These are phyloP conservation scores for Clohesyomyces aquaticus DNA, from an alignment of 495 filamentous ascomycete species.

Conservation along the genomic window DNA sequence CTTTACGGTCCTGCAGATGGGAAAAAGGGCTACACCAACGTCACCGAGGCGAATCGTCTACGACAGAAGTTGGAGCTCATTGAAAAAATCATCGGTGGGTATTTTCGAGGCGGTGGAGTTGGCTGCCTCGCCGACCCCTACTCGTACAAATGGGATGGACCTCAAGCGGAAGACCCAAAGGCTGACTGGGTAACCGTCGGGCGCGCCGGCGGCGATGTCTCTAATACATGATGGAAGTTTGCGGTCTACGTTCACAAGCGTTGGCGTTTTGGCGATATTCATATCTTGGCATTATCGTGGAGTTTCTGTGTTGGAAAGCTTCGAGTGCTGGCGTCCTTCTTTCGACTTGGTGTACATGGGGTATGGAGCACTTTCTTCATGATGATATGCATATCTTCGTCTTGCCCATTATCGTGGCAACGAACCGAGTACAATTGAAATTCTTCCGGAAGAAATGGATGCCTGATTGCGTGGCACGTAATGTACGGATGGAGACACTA, in stretches of 20 bases:
- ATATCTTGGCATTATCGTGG: constrained; percentile 33
- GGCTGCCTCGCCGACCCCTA: constrained; percentile 58
- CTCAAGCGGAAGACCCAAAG: constrained; percentile 68
- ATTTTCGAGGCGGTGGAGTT: constrained; percentile 71
- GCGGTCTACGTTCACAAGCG: constrained; percentile 1
- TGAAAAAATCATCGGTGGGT: constrained; percentile 67
- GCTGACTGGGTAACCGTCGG: constrained; percentile 86
- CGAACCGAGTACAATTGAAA: background rate
- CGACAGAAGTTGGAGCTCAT: constrained; percentile 79
- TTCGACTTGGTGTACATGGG: background rate
- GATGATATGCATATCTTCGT: background rate
- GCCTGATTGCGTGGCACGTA: no score
- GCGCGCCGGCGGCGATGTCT: constrained; percentile 69
- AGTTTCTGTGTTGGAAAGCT: constrained; percentile 14
- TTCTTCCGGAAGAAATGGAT: no score
- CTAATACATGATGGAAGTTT: constrained; percentile 1
- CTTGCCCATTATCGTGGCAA: background rate
- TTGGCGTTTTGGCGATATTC: constrained; percentile 29
- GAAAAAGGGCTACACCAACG: constrained; percentile 54
- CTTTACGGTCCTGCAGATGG: constrained; percentile 50
- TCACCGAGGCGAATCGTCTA: constrained; percentile 79
- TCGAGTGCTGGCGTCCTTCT: background rate
- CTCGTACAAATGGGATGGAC: constrained; percentile 68
- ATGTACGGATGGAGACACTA: no score
- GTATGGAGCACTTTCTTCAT: constrained; percentile 14